These are phyloP conservation scores for Cystoderma amianthinum DNA, from an alignment of 768 basidiomycete species.

Conservation along the genomic window DNA sequence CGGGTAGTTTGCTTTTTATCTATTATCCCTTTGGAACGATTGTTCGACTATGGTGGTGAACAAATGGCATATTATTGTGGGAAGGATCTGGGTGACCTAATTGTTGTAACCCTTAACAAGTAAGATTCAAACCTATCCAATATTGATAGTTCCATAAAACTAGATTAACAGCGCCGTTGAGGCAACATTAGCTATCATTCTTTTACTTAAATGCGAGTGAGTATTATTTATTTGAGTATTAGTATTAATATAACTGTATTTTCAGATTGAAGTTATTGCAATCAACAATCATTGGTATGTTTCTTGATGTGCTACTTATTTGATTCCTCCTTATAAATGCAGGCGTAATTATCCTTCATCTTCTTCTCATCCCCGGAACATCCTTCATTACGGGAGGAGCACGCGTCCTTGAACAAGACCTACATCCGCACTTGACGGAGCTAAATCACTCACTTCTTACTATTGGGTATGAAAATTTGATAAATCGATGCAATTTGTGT, in stretches of 20 bases:
- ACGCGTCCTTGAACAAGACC: conserved; percentile 57
- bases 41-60: conserved; percentile 61
- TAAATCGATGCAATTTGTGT: no score
- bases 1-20: conserved; percentile 53
- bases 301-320: neutral
- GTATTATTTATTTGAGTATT: conserved; percentile 9
- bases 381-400: conserved; percentile 70
- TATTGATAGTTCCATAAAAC: neutral
- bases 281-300: conserved; percentile 58
- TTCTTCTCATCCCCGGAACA: conserved; percentile 63
- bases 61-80: conserved; percentile 52
- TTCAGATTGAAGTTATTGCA: conserved; percentile 56
- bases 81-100: conserved; percentile 60
- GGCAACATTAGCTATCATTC: conserved; percentile 62
- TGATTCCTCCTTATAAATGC: neutral
- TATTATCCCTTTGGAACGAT: conserved; percentile 57
- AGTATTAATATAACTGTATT: neutral
- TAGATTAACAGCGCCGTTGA: conserved; percentile 48
- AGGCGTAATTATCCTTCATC: conserved; percentile 71
- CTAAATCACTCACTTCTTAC: conserved; percentile 66
- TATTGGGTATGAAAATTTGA: conserved; percentile 58
- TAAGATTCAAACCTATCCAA: conserved; percentile 12
- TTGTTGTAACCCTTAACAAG: conserved; percentile 64
- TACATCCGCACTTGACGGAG: conserved; percentile 59
- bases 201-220: conserved; percentile 67